Percentiles rank a stretch among this genome's conserved stretches.
Conservation (phyloP, 2,329 filamentous ascomycete species). For the Cytospora piceicola region DNA sequence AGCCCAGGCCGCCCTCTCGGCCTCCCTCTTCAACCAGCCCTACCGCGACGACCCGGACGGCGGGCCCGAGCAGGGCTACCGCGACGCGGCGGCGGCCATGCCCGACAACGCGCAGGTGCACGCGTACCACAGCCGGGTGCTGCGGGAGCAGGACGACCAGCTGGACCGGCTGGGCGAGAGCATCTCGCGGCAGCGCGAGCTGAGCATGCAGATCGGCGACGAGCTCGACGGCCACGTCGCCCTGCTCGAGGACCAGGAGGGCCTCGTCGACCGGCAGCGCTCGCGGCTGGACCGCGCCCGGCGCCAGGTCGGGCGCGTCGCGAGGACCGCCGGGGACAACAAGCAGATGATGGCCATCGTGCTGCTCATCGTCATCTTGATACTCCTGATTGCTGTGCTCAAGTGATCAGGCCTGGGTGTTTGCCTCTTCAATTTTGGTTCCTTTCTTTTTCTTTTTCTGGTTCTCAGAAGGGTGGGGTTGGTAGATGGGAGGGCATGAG, state of each 20-base stretch:
- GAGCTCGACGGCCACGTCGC: constrained; percentile 90
- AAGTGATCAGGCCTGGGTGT: constrained; percentile 54
- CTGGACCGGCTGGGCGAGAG: constrained; percentile 85
- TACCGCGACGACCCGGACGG: constrained; percentile 73
- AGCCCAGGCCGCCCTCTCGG: constrained; percentile 60
- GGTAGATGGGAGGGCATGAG: too few relatives aligned
- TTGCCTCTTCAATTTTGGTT: not conserved
- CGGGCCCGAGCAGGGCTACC: constrained; percentile 60
- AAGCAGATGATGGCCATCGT: constrained; percentile 85
- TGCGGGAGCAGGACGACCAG: constrained; percentile 90
- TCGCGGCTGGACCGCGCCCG: constrained; percentile 75
- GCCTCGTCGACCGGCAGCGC: constrained; percentile 79
- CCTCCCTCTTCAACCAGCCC: constrained; percentile 53
- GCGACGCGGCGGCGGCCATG: constrained; percentile 62
- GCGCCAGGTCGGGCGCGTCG: constrained; percentile 71
- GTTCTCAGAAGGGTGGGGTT: not conserved
- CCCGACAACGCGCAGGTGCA: constrained; percentile 81
- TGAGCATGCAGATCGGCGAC: constrained; percentile 94
- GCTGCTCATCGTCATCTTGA: constrained; percentile 77
- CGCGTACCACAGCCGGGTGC: constrained; percentile 76
- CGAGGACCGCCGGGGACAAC: constrained; percentile 77
- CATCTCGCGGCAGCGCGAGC: constrained; percentile 86
- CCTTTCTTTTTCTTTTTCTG: not conserved
- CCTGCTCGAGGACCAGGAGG: constrained; percentile 88
- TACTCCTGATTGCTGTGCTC: constrained; percentile 80